Evolutionary conservation across 345 rosid species (phyloP).

Genomic region (Luvunga scandens): DNA sequence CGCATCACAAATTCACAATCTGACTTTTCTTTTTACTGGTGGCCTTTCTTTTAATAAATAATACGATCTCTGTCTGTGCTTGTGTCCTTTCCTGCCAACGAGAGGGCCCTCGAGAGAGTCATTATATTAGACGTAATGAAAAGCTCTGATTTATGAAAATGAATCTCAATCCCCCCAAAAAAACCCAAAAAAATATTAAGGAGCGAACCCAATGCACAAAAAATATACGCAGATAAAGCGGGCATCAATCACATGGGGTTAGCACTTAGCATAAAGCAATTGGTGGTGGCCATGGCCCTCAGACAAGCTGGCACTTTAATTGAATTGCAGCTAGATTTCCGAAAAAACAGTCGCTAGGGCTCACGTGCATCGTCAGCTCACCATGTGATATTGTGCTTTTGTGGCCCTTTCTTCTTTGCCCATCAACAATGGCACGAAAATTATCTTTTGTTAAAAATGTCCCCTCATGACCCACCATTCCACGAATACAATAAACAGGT

Average conservation of each 20-base stretch:
- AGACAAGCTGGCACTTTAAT: constrained; percentile 28
- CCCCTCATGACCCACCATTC: constrained; percentile 4
- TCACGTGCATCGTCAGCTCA: constrained; percentile 26
- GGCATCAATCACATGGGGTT: constrained; percentile 32
- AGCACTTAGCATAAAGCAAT: not conserved
- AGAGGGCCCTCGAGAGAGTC: not conserved
- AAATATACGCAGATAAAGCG: not conserved
- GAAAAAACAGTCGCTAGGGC: not conserved
- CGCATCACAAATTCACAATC: constrained; percentile 15
- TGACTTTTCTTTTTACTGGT: not conserved
- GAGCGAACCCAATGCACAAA: not conserved
- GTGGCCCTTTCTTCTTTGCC: constrained; percentile 5
- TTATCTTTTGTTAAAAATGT: not conserved
- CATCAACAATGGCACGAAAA: not conserved
- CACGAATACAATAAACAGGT: not conserved
- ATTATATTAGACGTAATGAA: no score
- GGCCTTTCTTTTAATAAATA: no score
- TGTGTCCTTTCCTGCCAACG: constrained; percentile 19
- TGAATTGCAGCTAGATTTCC: not conserved
- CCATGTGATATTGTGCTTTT: constrained; percentile 33
- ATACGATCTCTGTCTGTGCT: not conserved
- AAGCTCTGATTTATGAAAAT: no score
- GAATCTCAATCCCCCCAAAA: no score
- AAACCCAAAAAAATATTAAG: not conserved
- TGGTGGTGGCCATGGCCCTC: constrained; percentile 24